Conservation (phyloP, 1,284 basidiomycete genomes). For the Chiua sp. region DNA sequence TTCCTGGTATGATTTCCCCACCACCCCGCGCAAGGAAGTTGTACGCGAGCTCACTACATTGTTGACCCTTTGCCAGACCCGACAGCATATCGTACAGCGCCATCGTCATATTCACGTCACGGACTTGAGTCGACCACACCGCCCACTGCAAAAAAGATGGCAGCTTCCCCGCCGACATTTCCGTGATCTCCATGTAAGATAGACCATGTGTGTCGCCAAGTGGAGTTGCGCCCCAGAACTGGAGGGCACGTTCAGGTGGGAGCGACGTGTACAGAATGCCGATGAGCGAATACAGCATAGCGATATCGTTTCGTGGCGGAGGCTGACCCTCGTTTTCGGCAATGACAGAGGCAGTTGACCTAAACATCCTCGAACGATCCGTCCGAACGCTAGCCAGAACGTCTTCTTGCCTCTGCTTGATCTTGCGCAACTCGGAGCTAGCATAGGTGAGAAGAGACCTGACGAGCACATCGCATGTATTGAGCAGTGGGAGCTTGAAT, state of each 20-base stretch:
- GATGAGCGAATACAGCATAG: conserved; percentile 83
- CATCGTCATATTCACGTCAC: conserved; percentile 74
- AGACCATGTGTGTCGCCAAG: conserved; percentile 43
- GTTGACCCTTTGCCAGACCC: conserved; percentile 84
- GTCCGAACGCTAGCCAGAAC: conserved; percentile 68
- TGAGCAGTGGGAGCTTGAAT: conserved; percentile 68
- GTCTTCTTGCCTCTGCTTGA: conserved; percentile 93
- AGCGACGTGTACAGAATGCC: conserved; percentile 80
- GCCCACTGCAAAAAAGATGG: conserved; percentile 89
- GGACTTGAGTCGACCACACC: conserved; percentile 80
- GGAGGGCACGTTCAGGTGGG: conserved; percentile 77
- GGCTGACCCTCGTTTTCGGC: conserved; percentile 45
- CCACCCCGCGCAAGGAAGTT: conserved; percentile 80
- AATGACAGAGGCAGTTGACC: conserved; percentile 46
- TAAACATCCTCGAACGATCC: conserved; percentile 57
- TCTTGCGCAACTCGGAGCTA: conserved; percentile 87
- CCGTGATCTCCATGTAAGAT: conserved; percentile 60
- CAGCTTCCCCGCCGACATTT: conserved; percentile 67
- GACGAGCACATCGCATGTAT: conserved; percentile 75
- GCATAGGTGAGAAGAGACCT: conserved; percentile 79
- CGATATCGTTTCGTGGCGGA: conserved; percentile 78
- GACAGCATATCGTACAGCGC: conserved; percentile 89
- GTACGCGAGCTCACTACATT: conserved; percentile 84
- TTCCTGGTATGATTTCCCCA: conserved; percentile 66
- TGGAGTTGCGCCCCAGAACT: conserved; percentile 83